Base-by-base conservation (phyloP, 495 filamentous ascomycete genomes). In the Penicillium malachiteum region DNA sequence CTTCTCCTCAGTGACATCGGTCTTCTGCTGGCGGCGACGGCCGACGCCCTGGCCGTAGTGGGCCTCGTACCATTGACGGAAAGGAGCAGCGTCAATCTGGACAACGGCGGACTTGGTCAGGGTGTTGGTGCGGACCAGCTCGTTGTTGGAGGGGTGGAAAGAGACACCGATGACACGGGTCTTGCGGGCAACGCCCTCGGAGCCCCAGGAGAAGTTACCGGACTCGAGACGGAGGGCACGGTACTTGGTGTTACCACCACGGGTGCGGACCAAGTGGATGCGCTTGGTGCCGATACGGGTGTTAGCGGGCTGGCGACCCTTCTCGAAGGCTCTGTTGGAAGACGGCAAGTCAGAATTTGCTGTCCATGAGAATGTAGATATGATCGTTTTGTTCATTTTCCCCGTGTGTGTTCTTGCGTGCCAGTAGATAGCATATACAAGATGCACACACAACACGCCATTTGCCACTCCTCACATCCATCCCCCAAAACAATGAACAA, bases 111-210 rank as follows among this genome's bases (percentile, higher is more conserved):
- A 89, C 82, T 91, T 95, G 83, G 94, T 98, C 74, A 99, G 84
- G 81, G 94, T 97, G 85, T 99, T 99, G 76, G 94, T 99, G 71
- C 94, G 95, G 82, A 99, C 91, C 68, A 99, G 84, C 79, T 99
- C 94, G 88, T 99, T 99, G 90, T 99, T 99, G 74, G 94, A 97
- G 50, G 94, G 95, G 78, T 99, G 94, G 87, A 87, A 99, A 69
- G 87, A 88, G 79, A 97, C 95, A 67, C 80, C 90, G 76, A 99
- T 96, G 71, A 99, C 91, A 84, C 94, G 95, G 78, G 88, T 88
- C 85, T 99, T 99, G 84, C 92, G 91, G 81, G 91, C 86, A 77
- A 93, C 79, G 67, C 91, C 91, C 85, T 99, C 94, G 64, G 91
- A 96, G 66, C 89, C 94, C 94, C 94, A 99, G 60, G 92, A 92